Base-by-base conservation (phyloP, 73 alveolate species). In the Paramecium sexaurelia region DNA sequence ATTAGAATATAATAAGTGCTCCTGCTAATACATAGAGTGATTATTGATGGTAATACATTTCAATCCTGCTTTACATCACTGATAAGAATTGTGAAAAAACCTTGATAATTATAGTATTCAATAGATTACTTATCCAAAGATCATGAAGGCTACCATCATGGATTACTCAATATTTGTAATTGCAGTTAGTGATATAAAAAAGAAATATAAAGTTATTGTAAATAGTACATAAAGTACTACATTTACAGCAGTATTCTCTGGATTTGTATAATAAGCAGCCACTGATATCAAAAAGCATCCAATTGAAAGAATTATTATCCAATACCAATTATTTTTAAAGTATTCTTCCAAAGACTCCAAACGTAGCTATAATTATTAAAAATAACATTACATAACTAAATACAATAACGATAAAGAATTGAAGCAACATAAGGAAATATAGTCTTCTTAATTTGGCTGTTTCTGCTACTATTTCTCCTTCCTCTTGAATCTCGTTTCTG, bases 131-230 rank as follows among this genome's bases (percentile, higher is more conserved):
- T 78, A 78, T 78, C 90, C 90, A 10, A 32, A 32, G 8, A 78
- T 41, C 73, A 78, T 78, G 45, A 78, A 78, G 15, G 47, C 68
- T 0, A 43, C 90, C 90, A 78, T 78, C 90, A 78, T 78, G 1
- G 90, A 78, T 40, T 40, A 15, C 19, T 78, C 75, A 78, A 71
- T 37, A 36, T 71, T 71, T 71, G 86, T 71, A 2, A 35, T 33
- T 32, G 56, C 86, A 0, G 86, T 71, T 36, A 71, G 26, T 3
- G 57, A 71, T 5, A 36, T 36, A 71, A 71, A 71, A 71, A 71
- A 71, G 35, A 32, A 71, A 71, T 71, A 71, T 33, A 71, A 36
- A 2, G 17, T 39, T 35, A 15, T 40, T 35, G 56, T 71, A n/a
- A 71, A 71, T 71, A 71, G 57, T 37, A 71, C 17, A 9, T 33